Conservation (phyloP, 192 early-diverging fungal species). For the Linderina pennispora region DNA sequence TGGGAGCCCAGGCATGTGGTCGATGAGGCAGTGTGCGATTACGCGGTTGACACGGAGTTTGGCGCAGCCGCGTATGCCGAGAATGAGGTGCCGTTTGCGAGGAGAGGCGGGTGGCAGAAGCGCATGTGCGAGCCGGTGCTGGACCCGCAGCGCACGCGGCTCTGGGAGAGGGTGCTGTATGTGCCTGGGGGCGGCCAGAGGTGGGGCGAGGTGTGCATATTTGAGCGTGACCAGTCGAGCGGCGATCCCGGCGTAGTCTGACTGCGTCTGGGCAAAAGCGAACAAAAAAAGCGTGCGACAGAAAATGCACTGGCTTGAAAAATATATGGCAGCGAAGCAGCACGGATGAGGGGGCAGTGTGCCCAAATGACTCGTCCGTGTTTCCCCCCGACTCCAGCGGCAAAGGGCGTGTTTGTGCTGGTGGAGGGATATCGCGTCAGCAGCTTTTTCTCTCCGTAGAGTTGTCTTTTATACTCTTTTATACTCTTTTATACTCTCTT, state of each 20-base stretch:
- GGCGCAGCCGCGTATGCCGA: not conserved
- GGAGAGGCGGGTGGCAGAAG: not conserved
- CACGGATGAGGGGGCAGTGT: too few relatives aligned
- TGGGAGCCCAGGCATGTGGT: constrained; percentile 33
- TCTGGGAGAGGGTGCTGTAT: constrained; percentile 23
- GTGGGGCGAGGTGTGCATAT: constrained; percentile 33
- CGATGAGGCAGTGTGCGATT: constrained; percentile 12
- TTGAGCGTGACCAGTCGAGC: constrained; percentile 2
- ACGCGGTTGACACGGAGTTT: constrained; percentile 15
- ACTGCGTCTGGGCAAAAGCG: too few relatives aligned
- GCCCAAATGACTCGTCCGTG: too few relatives aligned
- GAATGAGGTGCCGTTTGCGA: not conserved
- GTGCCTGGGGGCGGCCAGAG: constrained; percentile 10
- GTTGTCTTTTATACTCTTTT: not conserved
- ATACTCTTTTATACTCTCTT: not conserved
- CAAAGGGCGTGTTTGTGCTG: too few relatives aligned
- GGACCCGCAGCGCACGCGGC: constrained; percentile 7
- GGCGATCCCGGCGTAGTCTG: too few relatives aligned
- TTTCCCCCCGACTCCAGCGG: too few relatives aligned
- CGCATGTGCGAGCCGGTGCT: constrained; percentile 21
- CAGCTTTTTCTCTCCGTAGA: too few relatives aligned
- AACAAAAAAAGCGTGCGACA: too few relatives aligned
- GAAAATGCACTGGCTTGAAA: too few relatives aligned
- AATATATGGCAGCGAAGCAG: too few relatives aligned
- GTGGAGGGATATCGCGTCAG: too few relatives aligned